Conservation (phyloP, 2,329 filamentous ascomycete species). For the Tetracladium maxilliforme region DNA sequence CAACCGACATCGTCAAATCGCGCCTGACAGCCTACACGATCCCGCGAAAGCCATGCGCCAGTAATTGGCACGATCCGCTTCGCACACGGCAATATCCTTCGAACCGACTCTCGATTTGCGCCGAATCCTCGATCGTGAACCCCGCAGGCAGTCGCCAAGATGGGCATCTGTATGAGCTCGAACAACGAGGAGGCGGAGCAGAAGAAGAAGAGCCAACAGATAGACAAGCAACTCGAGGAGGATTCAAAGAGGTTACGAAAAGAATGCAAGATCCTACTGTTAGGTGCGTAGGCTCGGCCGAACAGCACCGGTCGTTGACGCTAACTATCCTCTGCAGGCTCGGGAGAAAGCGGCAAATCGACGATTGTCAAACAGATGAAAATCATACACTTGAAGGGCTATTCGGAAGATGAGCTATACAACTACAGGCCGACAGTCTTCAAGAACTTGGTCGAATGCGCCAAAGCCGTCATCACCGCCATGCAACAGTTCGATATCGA, state of each 20-base stretch:
- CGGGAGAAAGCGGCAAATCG: slow-evolving; percentile 96
- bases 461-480: slow-evolving; percentile 79
- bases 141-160: slow-evolving; percentile 30
- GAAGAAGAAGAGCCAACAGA: slow-evolving; percentile 93
- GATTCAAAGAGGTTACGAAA: slow-evolving; percentile 82
- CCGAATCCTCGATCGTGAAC: too few relatives aligned
- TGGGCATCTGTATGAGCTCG: slow-evolving; percentile 91
- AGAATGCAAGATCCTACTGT: slow-evolving; percentile 96
- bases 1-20: too few relatives aligned
- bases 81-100: too few relatives aligned
- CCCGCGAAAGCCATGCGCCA: too few relatives aligned
- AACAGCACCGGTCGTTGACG: slow-evolving; percentile 6
- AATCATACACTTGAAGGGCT: slow-evolving; percentile 97
- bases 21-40: too few relatives aligned
- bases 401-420: slow-evolving; percentile 83
- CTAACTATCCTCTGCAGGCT: slow-evolving; percentile 41
- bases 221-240: slow-evolving; percentile 86
- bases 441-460: slow-evolving; percentile 96
- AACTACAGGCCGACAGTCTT: slow-evolving; percentile 94
- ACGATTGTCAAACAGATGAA: slow-evolving; percentile 99
- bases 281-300: slow-evolving; percentile 34
- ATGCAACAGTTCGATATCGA: slow-evolving; percentile 87
- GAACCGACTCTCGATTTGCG: too few relatives aligned
- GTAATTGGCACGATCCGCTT: too few relatives aligned
- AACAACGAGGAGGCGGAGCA: slow-evolving; percentile 76